Evolutionary conservation across 257 asterid species (phyloP).

Genomic region (Solanum chiquidenum): DNA sequence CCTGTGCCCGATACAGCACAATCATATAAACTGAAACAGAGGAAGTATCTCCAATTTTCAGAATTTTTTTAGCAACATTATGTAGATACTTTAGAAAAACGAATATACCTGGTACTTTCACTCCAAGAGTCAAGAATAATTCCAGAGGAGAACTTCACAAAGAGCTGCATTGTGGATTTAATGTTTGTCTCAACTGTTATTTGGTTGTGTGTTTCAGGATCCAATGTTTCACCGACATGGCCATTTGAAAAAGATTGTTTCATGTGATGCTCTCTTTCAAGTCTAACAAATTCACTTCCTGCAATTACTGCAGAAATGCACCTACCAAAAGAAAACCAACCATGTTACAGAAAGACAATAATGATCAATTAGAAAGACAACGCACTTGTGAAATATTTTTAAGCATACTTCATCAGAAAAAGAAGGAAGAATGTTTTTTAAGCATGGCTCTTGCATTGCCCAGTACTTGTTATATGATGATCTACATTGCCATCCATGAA

Average conservation of each 20-base stretch:
- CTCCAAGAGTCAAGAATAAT: constrained; percentile 76
- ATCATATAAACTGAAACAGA: neutral
- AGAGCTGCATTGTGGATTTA: constrained; percentile 82
- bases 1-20: neutral
- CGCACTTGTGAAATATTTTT: neutral
- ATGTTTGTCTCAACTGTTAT: constrained; percentile 64
- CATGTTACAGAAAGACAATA: neutral
- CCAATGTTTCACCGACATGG: constrained; percentile 49
- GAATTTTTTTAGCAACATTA: neutral
- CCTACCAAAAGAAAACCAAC: constrained; percentile 32
- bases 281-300: constrained; percentile 80
- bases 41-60: neutral
- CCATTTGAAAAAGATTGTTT: constrained; percentile 71
- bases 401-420: neutral
- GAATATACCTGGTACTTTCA: constrained; percentile 54
- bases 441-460: neutral
- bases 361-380: neutral
- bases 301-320: constrained; percentile 86
- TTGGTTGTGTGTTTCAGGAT: constrained; percentile 44
- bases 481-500: neutral
- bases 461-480: neutral
- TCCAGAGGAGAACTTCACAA: constrained; percentile 82
- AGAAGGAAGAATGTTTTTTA: neutral
- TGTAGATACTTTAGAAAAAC: neutral
- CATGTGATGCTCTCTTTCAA: constrained; percentile 78